These are phyloP conservation scores for Tetrahymena thermophila DNA, from an alignment of 73 alveolate genomes.

Conservation along the genomic window DNA sequence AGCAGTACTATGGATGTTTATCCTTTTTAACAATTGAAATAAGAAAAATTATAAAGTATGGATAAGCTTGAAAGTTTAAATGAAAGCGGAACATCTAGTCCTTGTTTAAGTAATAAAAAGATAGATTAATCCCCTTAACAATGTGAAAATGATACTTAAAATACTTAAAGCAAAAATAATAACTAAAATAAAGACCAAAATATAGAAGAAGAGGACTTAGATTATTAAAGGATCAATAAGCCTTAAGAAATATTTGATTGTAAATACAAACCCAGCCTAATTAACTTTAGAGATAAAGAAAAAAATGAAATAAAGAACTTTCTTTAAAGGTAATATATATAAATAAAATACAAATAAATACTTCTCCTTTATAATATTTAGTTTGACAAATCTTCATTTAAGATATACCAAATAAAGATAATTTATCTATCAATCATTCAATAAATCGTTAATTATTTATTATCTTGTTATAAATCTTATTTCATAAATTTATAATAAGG, in stretches of 20 bases:
- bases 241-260: not conserved
- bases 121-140: not conserved
- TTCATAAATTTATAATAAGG: not conserved
- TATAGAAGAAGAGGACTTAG: not conserved
- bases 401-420: not conserved
- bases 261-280: not conserved
- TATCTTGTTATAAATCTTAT: not conserved
- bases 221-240: not conserved
- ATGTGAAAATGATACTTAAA: not conserved
- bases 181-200: not conserved
- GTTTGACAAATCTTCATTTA: not conserved
- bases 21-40: not conserved
- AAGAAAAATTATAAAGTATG: not conserved
- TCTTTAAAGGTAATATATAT: not conserved
- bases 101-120: not conserved
- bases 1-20: not conserved
- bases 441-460: not conserved
- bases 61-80: not conserved
- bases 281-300: not conserved
- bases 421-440: not conserved
- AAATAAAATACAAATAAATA: not conserved
- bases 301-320: not conserved
- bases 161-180: not conserved
- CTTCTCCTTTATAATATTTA: not conserved
- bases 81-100: not conserved